Evolutionary conservation across 2,329 filamentous ascomycete species (phyloP).

Genomic region (Xylaria polymorpha): DNA sequence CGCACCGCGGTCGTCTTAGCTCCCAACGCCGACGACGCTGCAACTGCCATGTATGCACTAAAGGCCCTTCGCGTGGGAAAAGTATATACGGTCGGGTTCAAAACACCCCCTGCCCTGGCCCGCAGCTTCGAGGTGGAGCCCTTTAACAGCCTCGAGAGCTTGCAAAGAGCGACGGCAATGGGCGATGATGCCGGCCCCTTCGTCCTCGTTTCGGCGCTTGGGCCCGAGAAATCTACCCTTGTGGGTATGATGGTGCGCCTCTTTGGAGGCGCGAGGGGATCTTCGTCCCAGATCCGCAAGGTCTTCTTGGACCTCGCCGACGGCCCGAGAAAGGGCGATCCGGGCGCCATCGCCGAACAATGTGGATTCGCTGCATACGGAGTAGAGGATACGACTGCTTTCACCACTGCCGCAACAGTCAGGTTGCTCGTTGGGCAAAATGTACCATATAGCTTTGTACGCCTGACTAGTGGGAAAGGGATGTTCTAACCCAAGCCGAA

Average conservation of each 20-base stretch:
- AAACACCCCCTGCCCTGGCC: conserved; percentile 70
- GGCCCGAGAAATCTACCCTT: conserved; percentile 80
- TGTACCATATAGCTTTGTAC: conserved; percentile 87
- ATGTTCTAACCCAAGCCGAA: conserved; percentile 54
- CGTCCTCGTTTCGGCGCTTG: conserved; percentile 82
- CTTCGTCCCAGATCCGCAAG: conserved; percentile 62
- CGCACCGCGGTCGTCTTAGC: conserved; percentile 81
- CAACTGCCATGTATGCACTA: conserved; percentile 81
- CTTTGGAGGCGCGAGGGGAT: conserved; percentile 63
- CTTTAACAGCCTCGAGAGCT: conserved; percentile 78
- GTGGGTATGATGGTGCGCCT: conserved; percentile 82
- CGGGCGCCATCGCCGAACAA: conserved; percentile 74
- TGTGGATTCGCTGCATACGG: conserved; percentile 85
- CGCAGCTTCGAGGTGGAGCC: conserved; percentile 78
- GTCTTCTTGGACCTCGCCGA: conserved; percentile 85
- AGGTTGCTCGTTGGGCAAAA: conserved; percentile 85
- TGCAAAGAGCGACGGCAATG: conserved; percentile 64
- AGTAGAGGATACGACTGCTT: conserved; percentile 81
- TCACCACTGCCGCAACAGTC: conserved; percentile 85
- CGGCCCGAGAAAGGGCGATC: conserved; percentile 73
- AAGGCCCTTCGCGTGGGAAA: conserved; percentile 80
- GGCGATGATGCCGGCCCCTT: conserved; percentile 72
- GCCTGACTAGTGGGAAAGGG: conserved; percentile 70
- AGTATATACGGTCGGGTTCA: conserved; percentile 87
- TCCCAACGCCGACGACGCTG: conserved; percentile 78